These are phyloP conservation scores for Neurospora discreta DNA, from an alignment of 495 filamentous ascomycete genomes.

Conservation along the genomic window DNA sequence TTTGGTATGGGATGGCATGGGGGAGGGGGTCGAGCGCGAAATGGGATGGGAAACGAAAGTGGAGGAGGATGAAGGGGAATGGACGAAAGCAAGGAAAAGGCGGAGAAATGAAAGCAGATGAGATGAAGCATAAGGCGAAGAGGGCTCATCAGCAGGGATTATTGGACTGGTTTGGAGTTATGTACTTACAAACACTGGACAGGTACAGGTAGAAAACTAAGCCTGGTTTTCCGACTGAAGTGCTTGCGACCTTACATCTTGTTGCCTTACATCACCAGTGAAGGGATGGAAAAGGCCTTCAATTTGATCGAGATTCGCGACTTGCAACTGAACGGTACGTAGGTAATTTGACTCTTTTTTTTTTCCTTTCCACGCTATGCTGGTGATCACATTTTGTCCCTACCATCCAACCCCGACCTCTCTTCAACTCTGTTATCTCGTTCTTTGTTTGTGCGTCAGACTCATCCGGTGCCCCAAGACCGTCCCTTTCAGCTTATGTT, in stretches of 20 bases:
- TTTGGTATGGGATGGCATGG: neutral
- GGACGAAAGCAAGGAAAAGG: neutral
- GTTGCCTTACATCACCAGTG: neutral
- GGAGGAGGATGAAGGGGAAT: too few relatives aligned
- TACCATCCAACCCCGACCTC: neutral
- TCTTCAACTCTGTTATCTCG: neutral
- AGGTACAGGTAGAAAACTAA: neutral
- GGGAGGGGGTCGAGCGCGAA: too few relatives aligned
- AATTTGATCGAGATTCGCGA: neutral
- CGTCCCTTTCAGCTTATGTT: neutral
- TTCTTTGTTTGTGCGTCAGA: neutral
- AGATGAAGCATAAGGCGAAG: neutral
- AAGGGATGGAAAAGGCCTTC: neutral
- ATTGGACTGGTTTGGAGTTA: neutral
- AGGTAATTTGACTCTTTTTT: neutral
- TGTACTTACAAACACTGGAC: neutral
- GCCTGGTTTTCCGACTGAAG: neutral
- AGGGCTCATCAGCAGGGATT: neutral
- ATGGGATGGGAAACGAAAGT: too few relatives aligned
- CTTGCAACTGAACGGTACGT: neutral
- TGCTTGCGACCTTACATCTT: neutral
- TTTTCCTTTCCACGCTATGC: neutral
- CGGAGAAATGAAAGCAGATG: neutral
- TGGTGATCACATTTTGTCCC: neutral
- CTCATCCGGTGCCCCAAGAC: neutral